A percentile compares a stretch with the other conserved stretches of the same genome.
Conservation (phyloP, 176 grass and related monocot species). For the Areca catechu region DNA sequence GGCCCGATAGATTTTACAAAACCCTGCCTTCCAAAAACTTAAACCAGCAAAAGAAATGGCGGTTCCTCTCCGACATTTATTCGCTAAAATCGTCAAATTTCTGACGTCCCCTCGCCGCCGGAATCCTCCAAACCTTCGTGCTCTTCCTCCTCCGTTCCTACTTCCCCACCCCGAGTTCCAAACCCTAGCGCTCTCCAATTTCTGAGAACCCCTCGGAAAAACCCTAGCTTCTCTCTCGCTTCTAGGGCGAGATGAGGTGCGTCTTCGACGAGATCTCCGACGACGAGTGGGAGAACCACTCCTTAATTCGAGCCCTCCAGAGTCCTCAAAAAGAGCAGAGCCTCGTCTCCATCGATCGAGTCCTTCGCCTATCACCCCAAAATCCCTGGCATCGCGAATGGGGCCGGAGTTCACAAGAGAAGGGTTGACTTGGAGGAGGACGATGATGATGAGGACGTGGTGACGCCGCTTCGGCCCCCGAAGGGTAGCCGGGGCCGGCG, state of each 20-base stretch:
- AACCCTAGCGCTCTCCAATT: too few relatives aligned
- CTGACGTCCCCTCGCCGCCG: too few relatives aligned
- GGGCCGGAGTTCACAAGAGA: slow-evolving; percentile 26
- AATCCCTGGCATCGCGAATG: slow-evolving; percentile 13
- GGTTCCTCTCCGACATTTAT: too few relatives aligned
- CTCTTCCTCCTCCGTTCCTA: too few relatives aligned
- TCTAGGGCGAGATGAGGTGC: slow-evolving; percentile 30
- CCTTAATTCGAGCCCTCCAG: slow-evolving; percentile 52
- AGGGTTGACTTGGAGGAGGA: slow-evolving; percentile 51
- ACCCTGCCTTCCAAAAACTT: too few relatives aligned
- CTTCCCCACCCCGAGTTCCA: too few relatives aligned
- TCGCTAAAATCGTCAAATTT: too few relatives aligned
- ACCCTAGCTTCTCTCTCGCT: too few relatives aligned
- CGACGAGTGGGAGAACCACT: slow-evolving; percentile 66
- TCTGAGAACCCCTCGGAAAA: too few relatives aligned
- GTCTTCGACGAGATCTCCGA: slow-evolving; percentile 81
- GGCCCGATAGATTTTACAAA: too few relatives aligned
- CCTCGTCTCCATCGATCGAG: slow-evolving; percentile 58
- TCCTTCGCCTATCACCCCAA: slow-evolving; percentile 57
- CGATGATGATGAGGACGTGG: slow-evolving; percentile 51
- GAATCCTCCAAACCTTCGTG: too few relatives aligned
- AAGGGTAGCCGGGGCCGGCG: not conserved
- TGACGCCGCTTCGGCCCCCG: slow-evolving; percentile 8
- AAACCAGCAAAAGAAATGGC: too few relatives aligned
- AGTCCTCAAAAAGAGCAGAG: slow-evolving; percentile 44